These are phyloP conservation scores for Trichaptum fuscoviolaceum DNA, from an alignment of 768 basidiomycete species.

Conservation along the genomic window DNA sequence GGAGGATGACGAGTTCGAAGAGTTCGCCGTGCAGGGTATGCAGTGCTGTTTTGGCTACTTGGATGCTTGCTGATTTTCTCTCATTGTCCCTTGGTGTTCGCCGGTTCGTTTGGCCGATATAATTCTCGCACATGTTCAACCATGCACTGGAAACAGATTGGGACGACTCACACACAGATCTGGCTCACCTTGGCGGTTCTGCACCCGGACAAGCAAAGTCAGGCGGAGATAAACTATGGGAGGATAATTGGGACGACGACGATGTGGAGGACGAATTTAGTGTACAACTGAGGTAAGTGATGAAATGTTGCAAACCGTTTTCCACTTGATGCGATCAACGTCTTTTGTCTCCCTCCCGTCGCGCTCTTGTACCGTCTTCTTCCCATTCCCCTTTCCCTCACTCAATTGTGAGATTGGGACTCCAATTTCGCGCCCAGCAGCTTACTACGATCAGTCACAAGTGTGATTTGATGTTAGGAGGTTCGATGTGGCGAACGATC, in stretches of 20 bases:
- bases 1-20: slow-evolving; percentile 97
- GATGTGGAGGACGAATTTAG: slow-evolving; percentile 98
- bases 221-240: slow-evolving; percentile 91
- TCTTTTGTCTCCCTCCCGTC: neutral
- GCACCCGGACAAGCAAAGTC: slow-evolving; percentile 73
- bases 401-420: neutral
- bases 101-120: neutral
- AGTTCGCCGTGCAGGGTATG: slow-evolving; percentile 80
- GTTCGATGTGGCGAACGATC: neutral
- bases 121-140: neutral
- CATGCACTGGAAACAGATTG: slow-evolving; percentile 48
- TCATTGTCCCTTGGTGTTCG: neutral
- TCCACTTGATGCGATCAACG: neutral
- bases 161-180: slow-evolving; percentile 81
- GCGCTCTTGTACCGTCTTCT: neutral
- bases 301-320: neutral
- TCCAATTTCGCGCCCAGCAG: neutral
- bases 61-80: slow-evolving; percentile 4
- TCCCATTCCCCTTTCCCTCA: neutral
- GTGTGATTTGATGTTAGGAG: neutral
- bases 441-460: neutral
- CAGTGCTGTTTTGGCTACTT: slow-evolving; percentile 3
- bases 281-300: slow-evolving; percentile 76
- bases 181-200: slow-evolving; percentile 70
- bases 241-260: slow-evolving; percentile 99